Conservation (phyloP, 2,329 filamentous ascomycete species). For the Chaetomium sp. region DNA sequence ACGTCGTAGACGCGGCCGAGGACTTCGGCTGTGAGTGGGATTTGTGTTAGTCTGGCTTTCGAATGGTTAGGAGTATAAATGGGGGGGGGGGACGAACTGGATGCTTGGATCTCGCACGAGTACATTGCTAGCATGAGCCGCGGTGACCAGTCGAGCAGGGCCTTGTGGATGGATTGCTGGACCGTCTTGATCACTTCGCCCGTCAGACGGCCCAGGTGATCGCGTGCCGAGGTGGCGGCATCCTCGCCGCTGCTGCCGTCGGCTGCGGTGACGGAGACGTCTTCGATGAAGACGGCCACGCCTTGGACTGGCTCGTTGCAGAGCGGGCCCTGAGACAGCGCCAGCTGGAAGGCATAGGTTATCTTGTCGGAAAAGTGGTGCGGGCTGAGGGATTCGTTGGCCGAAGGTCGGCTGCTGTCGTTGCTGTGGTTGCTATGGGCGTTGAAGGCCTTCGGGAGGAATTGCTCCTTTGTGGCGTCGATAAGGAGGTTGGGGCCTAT, state of each 20-base stretch:
- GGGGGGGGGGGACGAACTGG: constrained; percentile 57
- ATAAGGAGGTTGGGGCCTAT: constrained; percentile 88
- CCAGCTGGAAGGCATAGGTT: constrained; percentile 89
- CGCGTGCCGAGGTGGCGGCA: constrained; percentile 55
- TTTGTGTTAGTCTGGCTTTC: constrained; percentile 23
- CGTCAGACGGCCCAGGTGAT: constrained; percentile 77
- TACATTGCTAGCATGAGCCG: constrained; percentile 98
- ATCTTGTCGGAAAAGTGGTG: constrained; percentile 87
- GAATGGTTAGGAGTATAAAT: background rate
- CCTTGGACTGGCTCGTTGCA: constrained; percentile 94
- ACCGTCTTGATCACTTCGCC: constrained; percentile 91
- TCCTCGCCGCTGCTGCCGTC: constrained; percentile 43
- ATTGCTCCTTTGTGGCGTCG: constrained; percentile 72
- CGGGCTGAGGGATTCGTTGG: constrained; percentile 56
- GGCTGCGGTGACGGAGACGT: constrained; percentile 60
- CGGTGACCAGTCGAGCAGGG: constrained; percentile 93
- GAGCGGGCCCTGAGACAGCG: constrained; percentile 83
- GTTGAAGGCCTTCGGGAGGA: constrained; percentile 71
- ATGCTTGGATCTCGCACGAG: constrained; percentile 94
- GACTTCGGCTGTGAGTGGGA: constrained; percentile 69
- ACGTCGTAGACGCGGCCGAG: constrained; percentile 94
- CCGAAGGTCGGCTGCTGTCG: constrained; percentile 40
- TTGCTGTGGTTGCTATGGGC: constrained; percentile 36
- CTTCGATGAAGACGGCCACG: constrained; percentile 86
- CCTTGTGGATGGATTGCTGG: constrained; percentile 78